Conservation (phyloP, 2,329 filamentous ascomycete species). For the Lasiodiplodia sp. region DNA sequence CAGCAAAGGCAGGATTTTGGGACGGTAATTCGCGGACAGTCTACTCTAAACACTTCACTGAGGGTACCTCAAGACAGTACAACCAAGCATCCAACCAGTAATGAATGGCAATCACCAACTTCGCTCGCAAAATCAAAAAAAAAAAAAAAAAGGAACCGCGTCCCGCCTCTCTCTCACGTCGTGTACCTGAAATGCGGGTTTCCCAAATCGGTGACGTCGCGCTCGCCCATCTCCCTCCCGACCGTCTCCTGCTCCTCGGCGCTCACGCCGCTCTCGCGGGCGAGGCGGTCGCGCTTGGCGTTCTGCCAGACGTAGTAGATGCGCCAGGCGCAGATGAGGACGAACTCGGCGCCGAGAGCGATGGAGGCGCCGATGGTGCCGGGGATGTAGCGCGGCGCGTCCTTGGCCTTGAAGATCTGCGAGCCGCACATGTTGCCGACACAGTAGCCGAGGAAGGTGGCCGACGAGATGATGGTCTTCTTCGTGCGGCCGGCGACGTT, state of each 20-base stretch:
- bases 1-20: too few species aligned
- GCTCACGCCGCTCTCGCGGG: slow-evolving; percentile 44
- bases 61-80: too few species aligned
- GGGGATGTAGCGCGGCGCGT: slow-evolving; percentile 55
- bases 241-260: slow-evolving; percentile 57
- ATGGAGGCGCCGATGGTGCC: slow-evolving; percentile 52
- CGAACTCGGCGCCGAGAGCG: slow-evolving; percentile 38
- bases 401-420: slow-evolving; percentile 55
- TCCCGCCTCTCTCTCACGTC: neutral
- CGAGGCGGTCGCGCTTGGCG: slow-evolving; percentile 36
- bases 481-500: slow-evolving; percentile 58
- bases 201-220: slow-evolving; percentile 55
- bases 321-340: slow-evolving; percentile 50
- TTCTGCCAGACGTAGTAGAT: slow-evolving; percentile 53
- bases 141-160: neutral
- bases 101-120: neutral
- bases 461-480: slow-evolving; percentile 54
- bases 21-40: too few species aligned
- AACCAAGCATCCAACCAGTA: too few species aligned
- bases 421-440: slow-evolving; percentile 58
- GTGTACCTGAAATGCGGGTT: slow-evolving; percentile 30
- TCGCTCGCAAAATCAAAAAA: neutral
- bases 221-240: slow-evolving; percentile 58
- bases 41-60: too few species aligned
- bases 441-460: slow-evolving; percentile 57